Base-by-base conservation (phyloP, 2,329 filamentous ascomycete species). In the Setomelanomma holmii region DNA sequence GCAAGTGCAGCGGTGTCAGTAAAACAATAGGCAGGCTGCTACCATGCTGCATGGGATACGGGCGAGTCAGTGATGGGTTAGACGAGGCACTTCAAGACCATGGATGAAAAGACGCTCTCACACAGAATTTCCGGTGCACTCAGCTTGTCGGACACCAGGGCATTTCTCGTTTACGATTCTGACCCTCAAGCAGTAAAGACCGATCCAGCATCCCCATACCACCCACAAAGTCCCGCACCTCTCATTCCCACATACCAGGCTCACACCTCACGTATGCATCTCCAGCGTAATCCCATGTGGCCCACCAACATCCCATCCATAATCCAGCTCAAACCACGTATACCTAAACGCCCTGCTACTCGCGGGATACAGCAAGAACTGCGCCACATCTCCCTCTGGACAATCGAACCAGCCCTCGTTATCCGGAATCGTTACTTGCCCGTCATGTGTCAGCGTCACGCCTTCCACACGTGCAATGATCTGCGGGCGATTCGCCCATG, bases 211-310 rank as follows among this genome's bases (percentile, higher is more conserved):
- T 7, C 12, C 21, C 38, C 8, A 21, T 21, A 3, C 19, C 8
- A 16, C 20, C 5, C 21, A 21, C 38, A 21, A 19, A 19, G 16
- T 19, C 22, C 21, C 19, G 14, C 7, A 4, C 40, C 6, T 33
- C 12, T 34, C 27, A 30, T 30, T 30, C 27, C 27, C 27, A 8
- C 27, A 4, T 30, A 8, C 27, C 27, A 3, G 5, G 14, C 14
- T 6, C 5, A 30, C 27, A 19, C 30, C 16, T 41, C 24, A 61
- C 2, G 27, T 40, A 42, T 61, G 56, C 64, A 72, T 66, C 38
- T 70, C 70, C 48, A 69, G 66, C 23, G 63, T 63, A 40, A 73
- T 56, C 1, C 71, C 71, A 60, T 74, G 64, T 24, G 64, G 53
- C 4, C 64, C 64, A 0, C 63, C 64, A 16, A 58, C 39, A 4